Evolutionary conservation across 768 basidiomycete genomes (phyloP).

Genomic region (Suillus plorans): DNA sequence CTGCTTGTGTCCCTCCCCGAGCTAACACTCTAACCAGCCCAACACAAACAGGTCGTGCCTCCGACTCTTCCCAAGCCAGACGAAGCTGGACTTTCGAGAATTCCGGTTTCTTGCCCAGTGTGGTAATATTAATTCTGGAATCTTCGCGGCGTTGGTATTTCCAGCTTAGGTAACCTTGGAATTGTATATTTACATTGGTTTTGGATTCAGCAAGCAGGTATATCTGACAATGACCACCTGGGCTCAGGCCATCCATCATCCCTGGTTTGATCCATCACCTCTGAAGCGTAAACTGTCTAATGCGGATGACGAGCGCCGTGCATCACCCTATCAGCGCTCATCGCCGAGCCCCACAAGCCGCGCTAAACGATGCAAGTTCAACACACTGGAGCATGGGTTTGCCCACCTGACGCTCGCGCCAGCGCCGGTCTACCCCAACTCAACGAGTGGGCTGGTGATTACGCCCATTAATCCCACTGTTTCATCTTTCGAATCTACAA

Average conservation of each 20-base stretch:
- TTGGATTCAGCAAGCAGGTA: neutral
- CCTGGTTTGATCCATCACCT: constrained; percentile 42
- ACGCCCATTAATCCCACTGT: constrained; percentile 6
- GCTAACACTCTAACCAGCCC: too few relatives aligned
- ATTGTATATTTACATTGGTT: neutral
- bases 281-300: constrained; percentile 39
- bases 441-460: constrained; percentile 2
- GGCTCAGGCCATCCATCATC: constrained; percentile 38
- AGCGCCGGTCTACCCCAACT: neutral
- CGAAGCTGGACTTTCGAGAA: too few relatives aligned
- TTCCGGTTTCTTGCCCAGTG: too few relatives aligned
- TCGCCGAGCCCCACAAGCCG: constrained; percentile 47
- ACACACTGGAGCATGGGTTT: constrained; percentile 54
- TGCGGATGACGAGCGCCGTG: constrained; percentile 18
- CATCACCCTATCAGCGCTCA: constrained; percentile 14
- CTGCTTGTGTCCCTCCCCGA: too few relatives aligned
- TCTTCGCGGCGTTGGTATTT: neutral
- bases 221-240: constrained; percentile 34
- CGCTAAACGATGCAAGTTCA: constrained; percentile 49
- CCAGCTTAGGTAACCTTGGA: neutral
- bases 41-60: too few relatives aligned
- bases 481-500: constrained; percentile 3
- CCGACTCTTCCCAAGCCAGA: too few relatives aligned
- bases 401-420: constrained; percentile 45
- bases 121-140: neutral